Base-by-base conservation (phyloP, 257 asterid species). In the Gynochthodes officinalis region DNA sequence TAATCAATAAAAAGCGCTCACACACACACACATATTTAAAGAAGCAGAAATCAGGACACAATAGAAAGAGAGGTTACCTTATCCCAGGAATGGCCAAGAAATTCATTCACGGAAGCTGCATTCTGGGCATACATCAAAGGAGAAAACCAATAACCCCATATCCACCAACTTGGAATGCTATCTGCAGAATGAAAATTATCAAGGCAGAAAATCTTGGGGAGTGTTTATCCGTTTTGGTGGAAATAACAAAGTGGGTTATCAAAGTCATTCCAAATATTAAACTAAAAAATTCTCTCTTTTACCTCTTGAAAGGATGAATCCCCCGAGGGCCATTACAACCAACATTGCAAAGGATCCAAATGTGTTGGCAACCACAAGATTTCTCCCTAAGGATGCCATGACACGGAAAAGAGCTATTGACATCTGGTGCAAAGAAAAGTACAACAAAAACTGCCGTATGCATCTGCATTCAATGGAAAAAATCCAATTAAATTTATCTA, bases 61-160 rank as follows among this genome's bases (percentile, higher is more conserved):
- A 30, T 23, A 18, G 21, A 3, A 64, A 48, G 58, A 55, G 12
- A 46, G 63, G 73, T 25, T 81, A 89, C 98, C 96, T 89, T 88
- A 82, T 86, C 86, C 97, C 98, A 93, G 52, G 96, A 77, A 78
- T 88, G 97, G 69, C 98, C 98, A 40, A 86, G 93, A 82, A 93
- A 93, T 83, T 93, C 98, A 74, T 93, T 93, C 76, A 90, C 97
- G 52, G 92, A 84, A 73, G 85, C 96, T 73, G 98, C 97, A 65
- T 93, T 82, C 79, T 93, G 98, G 73, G 97, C 96, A 80, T 93
- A 90, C 90, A 85, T 85, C 66, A 93, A 80, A 25, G 97, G 98
- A 81, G 98, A 93, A 84, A 90, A 64, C 98, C 98, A 93, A 73
- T 72, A 86, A 63, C 97, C 98, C 98, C 97, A 93, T n/a, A 93